Evolutionary conservation across 106 monocot species (phyloP).

Genomic region (Cymbidium sinense): DNA sequence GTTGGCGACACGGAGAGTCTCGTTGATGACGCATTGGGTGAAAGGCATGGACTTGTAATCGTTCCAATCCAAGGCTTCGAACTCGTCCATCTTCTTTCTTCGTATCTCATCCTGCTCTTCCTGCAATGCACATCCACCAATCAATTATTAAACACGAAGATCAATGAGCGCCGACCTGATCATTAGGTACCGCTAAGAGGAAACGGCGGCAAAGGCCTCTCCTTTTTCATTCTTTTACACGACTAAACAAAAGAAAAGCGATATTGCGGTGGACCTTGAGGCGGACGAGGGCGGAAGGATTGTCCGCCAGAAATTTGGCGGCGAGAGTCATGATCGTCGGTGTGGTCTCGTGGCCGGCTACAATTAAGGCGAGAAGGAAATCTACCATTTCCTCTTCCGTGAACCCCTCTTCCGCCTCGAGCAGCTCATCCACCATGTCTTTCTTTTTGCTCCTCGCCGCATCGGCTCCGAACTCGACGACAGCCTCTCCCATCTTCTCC

Average conservation of each 20-base stretch:
- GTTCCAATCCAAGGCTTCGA: slow-evolving; percentile 54
- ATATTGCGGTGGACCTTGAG: slow-evolving; percentile 33
- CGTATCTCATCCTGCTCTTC: slow-evolving; percentile 69
- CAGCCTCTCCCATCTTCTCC: slow-evolving; percentile 4
- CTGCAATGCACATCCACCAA: slow-evolving; percentile 9
- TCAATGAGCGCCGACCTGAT: neutral
- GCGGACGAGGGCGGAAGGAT: slow-evolving; percentile 42
- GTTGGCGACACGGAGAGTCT: slow-evolving; percentile 84
- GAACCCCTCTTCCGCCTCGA: slow-evolving; percentile 44
- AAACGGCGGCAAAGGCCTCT: neutral
- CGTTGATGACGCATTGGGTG: slow-evolving; percentile 89
- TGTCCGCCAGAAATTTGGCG: slow-evolving; percentile 71
- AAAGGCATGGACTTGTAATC: slow-evolving; percentile 96
- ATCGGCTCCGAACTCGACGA: neutral
- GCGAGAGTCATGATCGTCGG: slow-evolving; percentile 79
- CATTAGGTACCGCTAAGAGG: neutral
- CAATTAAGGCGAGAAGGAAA: slow-evolving; percentile 70
- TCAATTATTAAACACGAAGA: neutral
- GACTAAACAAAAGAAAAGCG: neutral
- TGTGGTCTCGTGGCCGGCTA: slow-evolving; percentile 93
- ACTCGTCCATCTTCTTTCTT: slow-evolving; percentile 33
- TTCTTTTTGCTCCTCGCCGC: neutral
- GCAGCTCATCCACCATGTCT: slow-evolving; percentile 75
- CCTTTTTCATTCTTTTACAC: neutral
- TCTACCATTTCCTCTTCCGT: slow-evolving; percentile 84